Evolutionary conservation across 2,329 filamentous ascomycete species (phyloP).

Genomic region (Malbranchea cinnamomea): DNA sequence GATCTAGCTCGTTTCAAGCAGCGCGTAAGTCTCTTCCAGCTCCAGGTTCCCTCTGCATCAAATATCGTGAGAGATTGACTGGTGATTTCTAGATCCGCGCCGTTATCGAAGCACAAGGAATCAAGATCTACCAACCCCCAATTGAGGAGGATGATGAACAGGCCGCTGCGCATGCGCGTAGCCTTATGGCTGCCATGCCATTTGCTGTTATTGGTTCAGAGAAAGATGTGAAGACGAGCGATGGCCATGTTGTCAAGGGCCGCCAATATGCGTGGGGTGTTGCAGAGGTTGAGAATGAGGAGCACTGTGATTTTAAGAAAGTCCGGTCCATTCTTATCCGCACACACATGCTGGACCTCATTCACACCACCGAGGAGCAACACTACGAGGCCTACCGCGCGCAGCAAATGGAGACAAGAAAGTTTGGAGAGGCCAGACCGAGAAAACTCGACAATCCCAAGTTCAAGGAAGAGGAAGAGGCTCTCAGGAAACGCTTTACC

Average conservation of each 20-base stretch:
- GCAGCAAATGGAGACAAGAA: slow-evolving; percentile 98
- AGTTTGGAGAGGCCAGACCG: slow-evolving; percentile 94
- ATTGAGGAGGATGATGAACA: slow-evolving; percentile 97
- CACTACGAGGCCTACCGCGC: slow-evolving; percentile 99
- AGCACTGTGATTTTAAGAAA: slow-evolving; percentile 99
- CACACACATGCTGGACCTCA: slow-evolving; percentile 98
- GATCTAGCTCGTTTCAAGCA: slow-evolving; percentile 92
- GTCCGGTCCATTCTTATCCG: slow-evolving; percentile 96
- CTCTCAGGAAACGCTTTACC: slow-evolving; percentile 94
- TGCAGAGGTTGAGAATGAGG: slow-evolving; percentile 98
- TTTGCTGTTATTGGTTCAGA: slow-evolving; percentile 98
- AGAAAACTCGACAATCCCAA: slow-evolving; percentile 99
- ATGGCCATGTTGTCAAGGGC: slow-evolving; percentile 95
- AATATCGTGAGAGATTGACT: slow-evolving; percentile 1
- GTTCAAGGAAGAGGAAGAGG: slow-evolving; percentile 99
- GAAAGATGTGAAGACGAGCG: slow-evolving; percentile 94
- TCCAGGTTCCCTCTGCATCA: too few relatives aligned
- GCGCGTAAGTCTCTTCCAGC: slow-evolving; percentile 51
- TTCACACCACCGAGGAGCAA: slow-evolving; percentile 97
- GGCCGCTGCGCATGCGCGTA: slow-evolving; percentile 84
- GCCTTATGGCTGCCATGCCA: slow-evolving; percentile 91
- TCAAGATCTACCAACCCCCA: slow-evolving; percentile 98
- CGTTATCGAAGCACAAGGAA: slow-evolving; percentile 94
- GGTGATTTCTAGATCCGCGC: slow-evolving; percentile 55
- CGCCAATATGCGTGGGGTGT: slow-evolving; percentile 99